Base-by-base conservation (phyloP, 768 basidiomycete species). In the Tulasnella sp. region DNA sequence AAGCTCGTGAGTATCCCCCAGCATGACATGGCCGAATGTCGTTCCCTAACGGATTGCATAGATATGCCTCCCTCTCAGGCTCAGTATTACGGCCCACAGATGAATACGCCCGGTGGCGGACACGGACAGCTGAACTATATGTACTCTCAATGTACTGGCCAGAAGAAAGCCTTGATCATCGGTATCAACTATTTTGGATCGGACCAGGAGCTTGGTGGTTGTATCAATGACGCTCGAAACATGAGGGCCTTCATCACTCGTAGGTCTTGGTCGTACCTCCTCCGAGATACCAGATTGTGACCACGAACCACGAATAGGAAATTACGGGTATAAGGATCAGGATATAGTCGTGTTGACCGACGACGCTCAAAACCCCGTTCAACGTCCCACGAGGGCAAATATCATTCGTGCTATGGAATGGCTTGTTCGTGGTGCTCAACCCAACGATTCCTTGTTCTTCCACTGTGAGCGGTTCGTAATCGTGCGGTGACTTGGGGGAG, bases 271-370 rank as follows among this genome's bases (percentile, higher is more conserved):
- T 16, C 5, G 35, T 5, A 0, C 26, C 61, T 3, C n/a, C 32
- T 67, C 15, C 16, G 32, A 26, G 6, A 35, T 29, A 32, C 0
- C 26, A 23, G 10, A 67, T 40, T 57, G 16, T 78, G 23, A 5
- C 23, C 39, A 72, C 44, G 37, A 13, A 40, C 46, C 13, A 26
- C 39, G n/a, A 75, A 10, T 78, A 91, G 90, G 84, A 23, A 85
- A 88, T 39, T 93, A 86, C 83, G 87, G 89, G 18, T 97, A 95
- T 83, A 89, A 86, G 80, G 83, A 85, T 67, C 91, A 93, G 29
- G 94, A 98, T 83, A 94, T 98, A 73, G 93, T 97, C 29, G 86
- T 92, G 80, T 88, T 99, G 40, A 92, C 91, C 0, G 97, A 99
- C 81, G 90, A 95, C 81, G 84, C 91, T 0, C 81, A 81, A 0